Evolutionary conservation across 495 filamentous ascomycete species (phyloP).

Genomic region (Penicillium verhagenii): DNA sequence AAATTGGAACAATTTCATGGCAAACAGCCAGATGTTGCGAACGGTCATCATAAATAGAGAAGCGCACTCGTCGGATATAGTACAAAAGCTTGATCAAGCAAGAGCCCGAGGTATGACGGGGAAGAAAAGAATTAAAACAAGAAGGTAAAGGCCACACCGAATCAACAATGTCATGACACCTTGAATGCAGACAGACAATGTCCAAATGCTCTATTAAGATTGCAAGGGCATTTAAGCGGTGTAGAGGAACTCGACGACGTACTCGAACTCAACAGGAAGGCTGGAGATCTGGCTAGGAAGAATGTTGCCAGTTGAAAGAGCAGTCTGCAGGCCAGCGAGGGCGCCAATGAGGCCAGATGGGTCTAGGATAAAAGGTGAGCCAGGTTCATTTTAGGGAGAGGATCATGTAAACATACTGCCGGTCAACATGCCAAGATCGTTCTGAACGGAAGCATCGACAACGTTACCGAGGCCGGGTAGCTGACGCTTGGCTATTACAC

Average conservation of each 20-base stretch:
- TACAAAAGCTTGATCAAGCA: slow-evolving; percentile 2
- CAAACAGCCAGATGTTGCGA: too few relatives aligned
- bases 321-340: slow-evolving; percentile 15
- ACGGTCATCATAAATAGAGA: slow-evolving; percentile 6
- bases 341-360: slow-evolving; percentile 18
- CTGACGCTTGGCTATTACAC: slow-evolving; percentile 9
- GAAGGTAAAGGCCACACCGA: not conserved
- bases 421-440: slow-evolving; percentile 15
- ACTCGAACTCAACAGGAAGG: slow-evolving; percentile 16
- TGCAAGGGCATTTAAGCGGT: slow-evolving; percentile 4
- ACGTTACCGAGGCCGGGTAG: slow-evolving; percentile 12
- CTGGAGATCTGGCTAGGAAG: slow-evolving; percentile 12
- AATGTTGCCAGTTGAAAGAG: slow-evolving; percentile 13
- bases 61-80: slow-evolving; percentile 11
- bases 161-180: slow-evolving; percentile 13
- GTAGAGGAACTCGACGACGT: slow-evolving; percentile 15
- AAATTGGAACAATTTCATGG: too few relatives aligned
- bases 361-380: slow-evolving; percentile 9
- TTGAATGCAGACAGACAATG: slow-evolving; percentile 7
- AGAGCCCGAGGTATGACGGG: not conserved
- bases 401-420: slow-evolving; percentile 14
- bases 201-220: not conserved
- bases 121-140: slow-evolving; percentile 3
- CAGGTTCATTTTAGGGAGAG: too few relatives aligned
- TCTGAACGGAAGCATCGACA: slow-evolving; percentile 4